A percentile compares a stretch with the other conserved stretches of the same genome.
phyloP scores from a whole-genome alignment of 2,329 filamentous ascomycete genomes.

The Mollisiaceae sp. region DNA sequence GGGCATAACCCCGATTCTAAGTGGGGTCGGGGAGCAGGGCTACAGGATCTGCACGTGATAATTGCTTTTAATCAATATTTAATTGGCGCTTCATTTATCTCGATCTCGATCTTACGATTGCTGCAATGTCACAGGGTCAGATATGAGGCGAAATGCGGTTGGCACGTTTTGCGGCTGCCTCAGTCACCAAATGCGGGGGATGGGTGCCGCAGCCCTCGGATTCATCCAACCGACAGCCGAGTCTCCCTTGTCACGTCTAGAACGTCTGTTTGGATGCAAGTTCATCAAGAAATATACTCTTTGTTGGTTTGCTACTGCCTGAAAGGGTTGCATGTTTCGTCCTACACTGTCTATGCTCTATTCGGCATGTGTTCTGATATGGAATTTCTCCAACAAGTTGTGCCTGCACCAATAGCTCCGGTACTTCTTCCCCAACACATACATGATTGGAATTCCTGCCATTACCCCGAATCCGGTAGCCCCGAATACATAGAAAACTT shows the following conservation, averaged over 20 bases:
- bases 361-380: conserved; percentile 29
- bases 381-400: conserved; percentile 28
- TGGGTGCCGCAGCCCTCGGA: background rate
- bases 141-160: background rate
- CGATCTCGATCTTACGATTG: conserved; percentile 1
- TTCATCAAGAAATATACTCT: conserved; percentile 3
- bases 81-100: background rate
- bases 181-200: conserved; percentile 7
- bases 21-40: conserved; percentile 9
- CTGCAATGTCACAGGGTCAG: background rate
- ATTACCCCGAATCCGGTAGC: conserved; percentile 30
- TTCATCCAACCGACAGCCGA: conserved; percentile 11
- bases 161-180: conserved; percentile 1
- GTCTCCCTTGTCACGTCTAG: background rate
- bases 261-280: background rate
- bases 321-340: background rate
- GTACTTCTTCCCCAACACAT: conserved; percentile 30
- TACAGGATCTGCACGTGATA: background rate
- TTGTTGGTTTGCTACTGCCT: background rate
- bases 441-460: conserved; percentile 19
- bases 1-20: background rate
- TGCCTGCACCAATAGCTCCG: conserved; percentile 26
- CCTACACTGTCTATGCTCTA: background rate
- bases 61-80: background rate
- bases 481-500: conserved; percentile 46